A percentile compares a stretch with the other conserved stretches of the same genome.
Conservation (phyloP, 176 grass and related monocot genomes). For the Pharus latifolius region DNA sequence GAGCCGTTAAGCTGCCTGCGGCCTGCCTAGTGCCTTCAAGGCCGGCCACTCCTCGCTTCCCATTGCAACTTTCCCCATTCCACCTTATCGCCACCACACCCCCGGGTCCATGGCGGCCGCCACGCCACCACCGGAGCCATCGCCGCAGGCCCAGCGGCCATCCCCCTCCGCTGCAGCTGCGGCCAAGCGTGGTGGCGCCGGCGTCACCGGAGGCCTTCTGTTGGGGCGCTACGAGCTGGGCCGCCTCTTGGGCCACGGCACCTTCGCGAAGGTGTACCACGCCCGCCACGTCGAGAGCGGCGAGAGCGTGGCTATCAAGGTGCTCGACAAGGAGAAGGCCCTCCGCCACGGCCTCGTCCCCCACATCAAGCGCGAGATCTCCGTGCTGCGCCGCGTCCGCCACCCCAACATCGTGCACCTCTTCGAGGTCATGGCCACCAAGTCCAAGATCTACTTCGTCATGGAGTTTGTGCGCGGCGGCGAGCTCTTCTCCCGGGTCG, state of each 20-base stretch:
- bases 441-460: constrained; percentile 98
- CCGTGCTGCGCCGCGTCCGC: constrained; percentile 85
- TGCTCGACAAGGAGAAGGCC: constrained; percentile 85
- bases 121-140: not conserved
- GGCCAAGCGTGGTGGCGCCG: constrained; percentile 12
- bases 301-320: constrained; percentile 81
- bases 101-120: constrained; percentile 16
- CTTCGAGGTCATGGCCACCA: constrained; percentile 96
- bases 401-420: constrained; percentile 94
- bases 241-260: constrained; percentile 64
- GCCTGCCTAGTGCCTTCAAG: not conserved
- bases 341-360: constrained; percentile 47
- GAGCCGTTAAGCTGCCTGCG: constrained; percentile 1
- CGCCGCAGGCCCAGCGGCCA: constrained; percentile 24
- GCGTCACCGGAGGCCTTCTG: constrained; percentile 13
- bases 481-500: constrained; percentile 81
- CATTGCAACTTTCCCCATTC: too few relatives aligned
- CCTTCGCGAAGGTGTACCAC: constrained; percentile 92
- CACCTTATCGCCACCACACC: not conserved
- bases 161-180: not conserved
- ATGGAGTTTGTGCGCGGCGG: constrained; percentile 93
- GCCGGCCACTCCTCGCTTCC: not conserved
- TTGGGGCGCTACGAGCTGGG: constrained; percentile 85
- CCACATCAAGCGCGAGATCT: constrained; percentile 97
- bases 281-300: constrained; percentile 41